Evolutionary conservation across 768 basidiomycete genomes (phyloP), one percentile per base, ranked within the genome.

Genomic region (Rossbeevera mucosa): DNA sequence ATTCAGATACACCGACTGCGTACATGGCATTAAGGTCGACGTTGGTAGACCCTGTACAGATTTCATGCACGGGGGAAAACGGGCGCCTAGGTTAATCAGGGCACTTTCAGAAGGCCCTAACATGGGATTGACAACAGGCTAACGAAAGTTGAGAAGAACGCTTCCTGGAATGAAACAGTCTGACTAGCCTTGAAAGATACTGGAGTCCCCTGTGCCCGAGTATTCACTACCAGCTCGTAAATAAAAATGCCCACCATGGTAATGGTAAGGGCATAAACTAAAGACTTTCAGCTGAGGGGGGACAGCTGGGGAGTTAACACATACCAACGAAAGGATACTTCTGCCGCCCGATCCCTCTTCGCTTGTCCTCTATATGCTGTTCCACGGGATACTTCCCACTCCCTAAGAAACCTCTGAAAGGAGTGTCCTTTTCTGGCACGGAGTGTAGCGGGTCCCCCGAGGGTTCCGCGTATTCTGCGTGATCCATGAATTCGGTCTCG

Each of bases 21-120:
- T 59, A 88, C 88, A 91, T 49, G 80, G 76, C 43, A 90, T 71
- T 16, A 66, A 64, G 0, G 78, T 79, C 3, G 79, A 77, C 14
- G 75, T 73, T 38, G 83, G 77, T 11, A 91, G 68, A 9, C 70
- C 76, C 26, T 69, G 58, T 7, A 93, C 82, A 5, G 67, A 59
- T 64, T 92, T 94, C 89, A 94, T 94, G 60, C 93, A 95, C 0
- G 94, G 88, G 13, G 91, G 89, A 64, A 94, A 96, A 24, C 95
- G 88, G 21, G 95, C 93, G 3, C 94, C 94, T 47, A 91, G 73
- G 60, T 87, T 81, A 53, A 97, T 91, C 13, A 98, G 74, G 2
- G 86, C 91, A 43, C 84, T 85, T 44, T 79, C 80, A 0, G 90
- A 87, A 3, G 95, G 95, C 2, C 95, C 95, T 16, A 98, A 76